Evolutionary conservation across 2,329 filamentous ascomycete species (phyloP).

Genomic region (Aspergillus ustus): DNA sequence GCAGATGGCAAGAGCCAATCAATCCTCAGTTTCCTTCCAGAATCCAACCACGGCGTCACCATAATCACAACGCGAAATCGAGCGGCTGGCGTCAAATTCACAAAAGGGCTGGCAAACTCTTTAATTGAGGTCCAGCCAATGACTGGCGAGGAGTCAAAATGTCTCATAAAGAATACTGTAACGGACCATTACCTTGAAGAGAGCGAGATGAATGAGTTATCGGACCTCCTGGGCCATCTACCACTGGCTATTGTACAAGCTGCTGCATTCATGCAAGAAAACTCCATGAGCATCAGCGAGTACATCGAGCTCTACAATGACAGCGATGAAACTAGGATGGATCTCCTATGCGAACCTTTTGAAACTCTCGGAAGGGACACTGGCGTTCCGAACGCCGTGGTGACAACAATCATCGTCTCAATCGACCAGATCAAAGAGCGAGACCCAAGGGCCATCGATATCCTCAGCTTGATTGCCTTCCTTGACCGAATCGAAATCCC

Average conservation of each 20-base stretch:
- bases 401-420: constrained; percentile 20
- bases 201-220: constrained; percentile 14
- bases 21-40: constrained; percentile 16
- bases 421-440: constrained; percentile 19
- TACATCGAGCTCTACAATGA: constrained; percentile 23
- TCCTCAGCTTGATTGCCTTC: constrained; percentile 17
- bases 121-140: constrained; percentile 20
- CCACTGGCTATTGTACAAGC: constrained; percentile 21
- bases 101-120: neutral
- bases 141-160: constrained; percentile 16
- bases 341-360: constrained; percentile 21
- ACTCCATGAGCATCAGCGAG: constrained; percentile 15
- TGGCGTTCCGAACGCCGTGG: constrained; percentile 17
- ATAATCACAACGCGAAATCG: constrained; percentile 21
- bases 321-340: constrained; percentile 20
- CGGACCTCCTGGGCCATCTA: constrained; percentile 14
- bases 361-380: constrained; percentile 20
- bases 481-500: constrained; percentile 17
- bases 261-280: constrained; percentile 21
- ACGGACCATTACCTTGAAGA: constrained; percentile 11
- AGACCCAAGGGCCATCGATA: constrained; percentile 14
- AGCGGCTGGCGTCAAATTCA: constrained; percentile 20
- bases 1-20: neutral
- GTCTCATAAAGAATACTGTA: constrained; percentile 15
- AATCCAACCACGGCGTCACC: neutral